Base-by-base conservation (phyloP, 768 basidiomycete genomes). In the Boletus rufocinnamomeus region DNA sequence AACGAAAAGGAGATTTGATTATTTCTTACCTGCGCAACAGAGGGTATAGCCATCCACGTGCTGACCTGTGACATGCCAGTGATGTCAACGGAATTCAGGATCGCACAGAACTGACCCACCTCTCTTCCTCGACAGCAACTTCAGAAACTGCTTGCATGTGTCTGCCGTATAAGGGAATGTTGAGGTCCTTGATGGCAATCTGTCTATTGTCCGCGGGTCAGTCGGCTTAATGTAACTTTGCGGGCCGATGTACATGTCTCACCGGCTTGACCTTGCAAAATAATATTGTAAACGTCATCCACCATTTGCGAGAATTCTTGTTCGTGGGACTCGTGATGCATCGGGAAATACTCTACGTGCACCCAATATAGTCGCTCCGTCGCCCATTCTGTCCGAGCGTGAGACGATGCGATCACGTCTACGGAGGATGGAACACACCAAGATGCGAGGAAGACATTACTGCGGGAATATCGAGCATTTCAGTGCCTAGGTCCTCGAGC, bases 271-370 rank as follows among this genome's bases (percentile, higher is more conserved):
- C 77, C 83, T 66, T 88, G 86, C 28, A 80, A 76, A 49, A 87
- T 79, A 1, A 85, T 73, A 43, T 77, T 72, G 48, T 80, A 78
- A 11, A 86, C 74, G 21, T 84, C 80, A n/a, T 82, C 78, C n/a
- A 84, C 62, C 4, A 69, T 63, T 21, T 66, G 61, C 11, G 70
- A 66, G 6, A 84, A 64, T 3, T 73, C 66, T 14, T 68, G 64
- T 17, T 57, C 52, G 14, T 76, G 60, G 61, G 86, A 84, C 65
- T 52, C 49, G 21, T 78, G 64, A 65, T 88, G 87, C 72, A 81
- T 83, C 0, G 84, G 85, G 67, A 84, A 87, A 60, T 76, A 81
- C 61, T 88, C 86, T 19, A 86, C 69, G 59, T 89, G 87, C 1
- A 64, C 65, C 87, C 87, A 88, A 58, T 84, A 88, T 17, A 83